Evolutionary conservation across 768 basidiomycete species (phyloP), one percentile per base, ranked within the genome.

Genomic region (Boletus patriciae): DNA sequence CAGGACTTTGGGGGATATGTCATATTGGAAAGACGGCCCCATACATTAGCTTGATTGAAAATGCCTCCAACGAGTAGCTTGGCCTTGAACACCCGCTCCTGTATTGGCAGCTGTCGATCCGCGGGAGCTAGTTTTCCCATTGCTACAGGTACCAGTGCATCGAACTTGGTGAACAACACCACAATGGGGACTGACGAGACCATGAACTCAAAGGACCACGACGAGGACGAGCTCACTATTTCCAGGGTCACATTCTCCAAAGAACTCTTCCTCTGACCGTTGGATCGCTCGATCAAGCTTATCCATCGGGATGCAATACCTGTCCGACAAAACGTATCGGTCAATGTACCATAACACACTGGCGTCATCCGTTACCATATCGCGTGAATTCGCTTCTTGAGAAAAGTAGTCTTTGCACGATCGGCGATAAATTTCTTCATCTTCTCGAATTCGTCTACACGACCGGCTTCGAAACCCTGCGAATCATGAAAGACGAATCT

Each of bases 251-350:
- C 25, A 25, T 25, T 25, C 25, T 25, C 25, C 25, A 25, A 25
- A 25, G 25, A 25, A 25, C 25, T 3, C 4, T 25, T 25, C 25
- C 25, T 25, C 25, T 2, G 25, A 25, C 25, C 25, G 25, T 25
- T 25, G 25, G 25, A 25, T 25, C 25, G 25, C 25, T 25, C 25
- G 25, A 25, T 2, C 25, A 25, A 25, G 10, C 3, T 49, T 43
- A 13, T 58, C 57, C 56, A 57, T 55, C 6, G 56, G 45, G 27
- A 55, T 55, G 34, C 52, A 55, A 19, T 57, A 57, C 55, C 55
- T 57, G 13, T 33, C 18, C 19, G 2, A 27, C 4, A 19, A 7
- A 15, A 19, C 18, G 13, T 7, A 25, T 55, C 9, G 1, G 16
- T 6, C 6, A 19, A 46, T 6, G 16, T 15, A 27, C 18, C 4